Percentiles rank a stretch among this genome's conserved stretches.
Evolutionary conservation across 108 stramenopile species (phyloP).

Genomic region (Schizochytrium sp.): DNA sequence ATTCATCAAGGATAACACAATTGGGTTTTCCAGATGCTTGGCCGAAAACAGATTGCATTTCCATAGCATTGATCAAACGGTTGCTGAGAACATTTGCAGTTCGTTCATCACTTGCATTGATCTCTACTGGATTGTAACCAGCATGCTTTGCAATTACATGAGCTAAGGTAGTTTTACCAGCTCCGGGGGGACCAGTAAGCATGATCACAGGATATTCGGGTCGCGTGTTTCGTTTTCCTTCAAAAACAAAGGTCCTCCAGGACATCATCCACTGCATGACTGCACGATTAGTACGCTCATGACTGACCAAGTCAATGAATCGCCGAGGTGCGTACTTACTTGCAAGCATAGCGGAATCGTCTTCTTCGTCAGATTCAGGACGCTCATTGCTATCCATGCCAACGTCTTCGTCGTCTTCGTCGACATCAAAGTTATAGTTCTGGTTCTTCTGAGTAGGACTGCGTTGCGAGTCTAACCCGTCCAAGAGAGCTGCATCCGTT

Average conservation of each 20-base stretch:
- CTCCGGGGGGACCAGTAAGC: slow-evolving; percentile 91
- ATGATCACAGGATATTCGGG: slow-evolving; percentile 84
- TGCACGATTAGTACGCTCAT: slow-evolving; percentile 92
- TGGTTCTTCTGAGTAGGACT: background rate
- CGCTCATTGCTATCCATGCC: too few species aligned
- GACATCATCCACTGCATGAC: slow-evolving; percentile 85
- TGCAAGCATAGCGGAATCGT: background rate
- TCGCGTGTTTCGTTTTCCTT: slow-evolving; percentile 75
- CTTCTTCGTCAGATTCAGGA: background rate
- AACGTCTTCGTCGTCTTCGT: too few species aligned
- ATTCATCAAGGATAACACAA: slow-evolving; percentile 93
- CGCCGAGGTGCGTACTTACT: slow-evolving; percentile 84
- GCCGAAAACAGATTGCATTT: slow-evolving; percentile 51
- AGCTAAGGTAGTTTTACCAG: slow-evolving; percentile 97
- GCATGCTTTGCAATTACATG: slow-evolving; percentile 88
- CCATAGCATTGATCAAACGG: slow-evolving; percentile 48
- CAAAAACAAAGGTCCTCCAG: slow-evolving; percentile 97
- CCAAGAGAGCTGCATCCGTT: background rate
- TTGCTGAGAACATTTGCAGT: slow-evolving; percentile 81
- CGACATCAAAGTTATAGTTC: too few species aligned
- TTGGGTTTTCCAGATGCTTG: slow-evolving; percentile 76
- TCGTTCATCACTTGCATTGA: slow-evolving; percentile 97
- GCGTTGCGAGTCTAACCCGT: background rate
- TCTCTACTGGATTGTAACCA: slow-evolving; percentile 91
- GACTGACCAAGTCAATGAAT: slow-evolving; percentile 89